Percentiles rank a stretch among this genome's conserved stretches.
Evolutionary conservation across 805 yeast species (phyloP).

Genomic region (Yamadazyma akitaensis): DNA sequence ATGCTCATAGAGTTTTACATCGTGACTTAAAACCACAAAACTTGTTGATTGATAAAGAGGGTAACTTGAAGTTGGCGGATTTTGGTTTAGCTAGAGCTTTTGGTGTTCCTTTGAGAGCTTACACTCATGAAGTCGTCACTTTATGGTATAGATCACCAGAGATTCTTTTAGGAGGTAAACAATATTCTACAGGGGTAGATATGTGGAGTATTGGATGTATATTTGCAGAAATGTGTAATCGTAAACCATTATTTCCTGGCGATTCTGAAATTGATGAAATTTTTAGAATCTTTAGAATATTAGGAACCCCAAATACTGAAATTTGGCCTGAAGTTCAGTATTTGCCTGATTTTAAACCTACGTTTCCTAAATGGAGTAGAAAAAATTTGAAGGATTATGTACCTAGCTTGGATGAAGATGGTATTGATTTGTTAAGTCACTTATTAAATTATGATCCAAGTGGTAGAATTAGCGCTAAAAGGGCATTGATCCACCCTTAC

Average conservation of each 20-base stretch:
- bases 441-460: slow-evolving; percentile 91
- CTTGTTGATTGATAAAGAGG: slow-evolving; percentile 89
- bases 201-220: slow-evolving; percentile 99
- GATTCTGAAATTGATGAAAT: slow-evolving; percentile 97
- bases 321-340: slow-evolving; percentile 92
- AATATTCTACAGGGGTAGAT: slow-evolving; percentile 96
- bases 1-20: slow-evolving; percentile 89
- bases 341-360: slow-evolving; percentile 88
- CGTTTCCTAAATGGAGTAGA: slow-evolving; percentile 87
- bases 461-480: slow-evolving; percentile 86
- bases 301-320: slow-evolving; percentile 93
- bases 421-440: slow-evolving; percentile 76
- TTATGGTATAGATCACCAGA: slow-evolving; percentile 98
- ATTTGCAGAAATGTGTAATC: slow-evolving; percentile 95
- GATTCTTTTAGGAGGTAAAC: slow-evolving; percentile 91
- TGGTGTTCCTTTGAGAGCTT: slow-evolving; percentile 95
- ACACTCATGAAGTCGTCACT: slow-evolving; percentile 97
- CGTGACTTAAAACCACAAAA: slow-evolving; percentile 97
- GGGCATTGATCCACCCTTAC: slow-evolving; percentile 88
- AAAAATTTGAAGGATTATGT: slow-evolving; percentile 68
- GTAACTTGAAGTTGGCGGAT: slow-evolving; percentile 74
- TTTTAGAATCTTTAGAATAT: slow-evolving; percentile 82
- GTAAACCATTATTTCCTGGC: slow-evolving; percentile 95
- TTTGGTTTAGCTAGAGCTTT: slow-evolving; percentile 96
- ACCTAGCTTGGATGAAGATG: slow-evolving; percentile 77